Evolutionary conservation across 768 basidiomycete genomes (phyloP).

Genomic region (Mycena epipterygia): DNA sequence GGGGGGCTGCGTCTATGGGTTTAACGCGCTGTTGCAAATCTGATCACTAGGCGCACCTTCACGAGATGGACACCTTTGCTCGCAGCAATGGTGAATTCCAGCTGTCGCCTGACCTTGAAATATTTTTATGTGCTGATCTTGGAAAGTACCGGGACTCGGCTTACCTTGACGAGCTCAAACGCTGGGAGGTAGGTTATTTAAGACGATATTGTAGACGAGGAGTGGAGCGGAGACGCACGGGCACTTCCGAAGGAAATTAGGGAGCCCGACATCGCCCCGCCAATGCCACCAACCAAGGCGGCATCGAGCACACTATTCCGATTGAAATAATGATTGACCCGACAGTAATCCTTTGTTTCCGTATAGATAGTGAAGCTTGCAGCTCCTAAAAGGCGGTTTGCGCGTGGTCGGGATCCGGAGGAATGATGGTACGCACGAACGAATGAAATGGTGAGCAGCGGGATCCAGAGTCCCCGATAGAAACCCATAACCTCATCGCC

Average conservation of each 20-base stretch:
- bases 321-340: conserved; percentile 68
- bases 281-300: conserved; percentile 82
- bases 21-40: not conserved
- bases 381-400: conserved; percentile 67
- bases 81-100: conserved; percentile 92
- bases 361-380: conserved; percentile 94
- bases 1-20: conserved; percentile 61
- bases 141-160: conserved; percentile 22
- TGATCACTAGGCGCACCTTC: conserved; percentile 49
- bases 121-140: not conserved
- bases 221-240: conserved; percentile 70
- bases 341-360: conserved; percentile 82
- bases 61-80: conserved; percentile 77
- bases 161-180: conserved; percentile 96
- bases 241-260: conserved; percentile 91
- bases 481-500: conserved; percentile 72
- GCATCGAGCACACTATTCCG: conserved; percentile 76
- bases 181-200: conserved; percentile 55
- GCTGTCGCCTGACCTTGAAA: conserved; percentile 84
- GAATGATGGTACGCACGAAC: conserved; percentile 78
- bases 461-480: conserved; percentile 92
- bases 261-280: conserved; percentile 91
- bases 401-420: not conserved
- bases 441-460: conserved; percentile 94
- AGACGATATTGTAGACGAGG: not conserved